Conservation (phyloP, 192 early-diverging fungal species). For the Radiomyces spectabilis region DNA sequence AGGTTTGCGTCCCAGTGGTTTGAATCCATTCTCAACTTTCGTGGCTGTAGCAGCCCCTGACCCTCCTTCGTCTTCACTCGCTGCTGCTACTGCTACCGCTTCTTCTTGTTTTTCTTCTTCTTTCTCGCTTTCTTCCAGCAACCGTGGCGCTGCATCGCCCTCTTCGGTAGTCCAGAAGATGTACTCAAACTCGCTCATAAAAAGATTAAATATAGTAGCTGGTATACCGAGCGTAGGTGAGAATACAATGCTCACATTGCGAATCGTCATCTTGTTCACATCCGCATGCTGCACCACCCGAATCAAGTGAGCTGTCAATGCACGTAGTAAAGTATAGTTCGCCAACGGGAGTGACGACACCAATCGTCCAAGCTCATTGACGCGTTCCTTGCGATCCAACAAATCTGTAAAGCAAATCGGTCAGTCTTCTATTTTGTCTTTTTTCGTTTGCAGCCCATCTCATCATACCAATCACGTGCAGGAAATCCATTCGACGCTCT, state of each 20-base stretch:
- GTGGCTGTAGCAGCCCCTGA: slow-evolving; percentile 40
- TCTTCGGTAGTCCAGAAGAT: slow-evolving; percentile 72
- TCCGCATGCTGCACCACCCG: slow-evolving; percentile 77
- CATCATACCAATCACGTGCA: slow-evolving; percentile 63
- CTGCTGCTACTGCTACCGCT: not conserved
- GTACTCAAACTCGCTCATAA: slow-evolving; percentile 86
- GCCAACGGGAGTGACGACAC: slow-evolving; percentile 70
- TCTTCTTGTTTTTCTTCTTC: not conserved
- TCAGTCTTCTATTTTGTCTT: slow-evolving; percentile 7
- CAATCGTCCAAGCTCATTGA: slow-evolving; percentile 74
- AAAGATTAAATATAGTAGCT: slow-evolving; percentile 84
- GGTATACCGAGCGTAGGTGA: slow-evolving; percentile 92
- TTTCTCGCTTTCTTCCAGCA: slow-evolving; percentile 6
- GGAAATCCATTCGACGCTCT: slow-evolving; percentile 81
- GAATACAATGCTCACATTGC: slow-evolving; percentile 95
- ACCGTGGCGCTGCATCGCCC: slow-evolving; percentile 43
- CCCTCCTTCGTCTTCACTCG: not conserved
- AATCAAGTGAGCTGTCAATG: slow-evolving; percentile 85
- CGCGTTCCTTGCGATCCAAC: slow-evolving; percentile 68
- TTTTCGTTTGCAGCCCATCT: no score
- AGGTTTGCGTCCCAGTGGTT: slow-evolving; percentile 4
- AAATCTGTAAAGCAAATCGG: slow-evolving; percentile 53
- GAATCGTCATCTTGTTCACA: slow-evolving; percentile 90
- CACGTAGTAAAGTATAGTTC: slow-evolving; percentile 87
- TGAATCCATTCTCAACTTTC: slow-evolving; percentile 7